A percentile compares a stretch with the other conserved stretches of the same genome.
phyloP scores from a whole-genome alignment of 495 filamentous ascomycete genomes.

The Aspergillus carlsbadensis region DNA sequence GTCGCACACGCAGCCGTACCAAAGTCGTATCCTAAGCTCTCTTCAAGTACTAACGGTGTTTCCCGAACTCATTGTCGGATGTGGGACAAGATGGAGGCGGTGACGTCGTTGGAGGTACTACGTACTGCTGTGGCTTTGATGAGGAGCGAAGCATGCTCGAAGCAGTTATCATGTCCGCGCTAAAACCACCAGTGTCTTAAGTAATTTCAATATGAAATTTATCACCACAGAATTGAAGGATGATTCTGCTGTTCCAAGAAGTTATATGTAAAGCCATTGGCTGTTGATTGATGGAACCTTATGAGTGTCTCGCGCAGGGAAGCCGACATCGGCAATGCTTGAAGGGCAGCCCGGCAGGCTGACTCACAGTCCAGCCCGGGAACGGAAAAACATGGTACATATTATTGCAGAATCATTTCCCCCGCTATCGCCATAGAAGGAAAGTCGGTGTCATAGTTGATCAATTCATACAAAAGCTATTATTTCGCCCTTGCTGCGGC shows the following conservation, averaged over 20 bases:
- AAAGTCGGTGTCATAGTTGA: constrained; percentile 33
- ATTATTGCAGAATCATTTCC: constrained; percentile 7
- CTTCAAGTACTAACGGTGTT: neutral
- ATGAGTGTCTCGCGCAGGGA: too few relatives aligned
- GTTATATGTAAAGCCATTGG: too few relatives aligned
- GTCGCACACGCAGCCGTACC: constrained; percentile 43
- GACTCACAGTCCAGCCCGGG: constrained; percentile 32
- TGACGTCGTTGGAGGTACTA: neutral
- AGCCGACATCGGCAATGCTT: constrained; percentile 21
- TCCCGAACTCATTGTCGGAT: neutral
- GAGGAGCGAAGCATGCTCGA: neutral
- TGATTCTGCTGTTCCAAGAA: too few relatives aligned
- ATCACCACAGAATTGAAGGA: too few relatives aligned
- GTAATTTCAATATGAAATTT: too few relatives aligned
- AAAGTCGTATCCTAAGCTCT: constrained; percentile 25
- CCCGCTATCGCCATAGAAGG: constrained; percentile 34
- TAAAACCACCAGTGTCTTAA: neutral
- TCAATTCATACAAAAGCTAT: constrained; percentile 1
- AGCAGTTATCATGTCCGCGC: neutral
- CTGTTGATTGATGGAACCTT: too few relatives aligned
- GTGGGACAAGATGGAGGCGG: neutral
- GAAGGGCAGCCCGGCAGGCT: constrained; percentile 16
- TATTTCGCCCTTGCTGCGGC: constrained; percentile 13
- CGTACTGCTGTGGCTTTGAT: neutral
- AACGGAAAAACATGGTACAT: constrained; percentile 38